Percentiles rank a stretch among this genome's conserved stretches.
Evolutionary conservation across 345 rosid genomes (phyloP).

Genomic region (Luvunga scandens): DNA sequence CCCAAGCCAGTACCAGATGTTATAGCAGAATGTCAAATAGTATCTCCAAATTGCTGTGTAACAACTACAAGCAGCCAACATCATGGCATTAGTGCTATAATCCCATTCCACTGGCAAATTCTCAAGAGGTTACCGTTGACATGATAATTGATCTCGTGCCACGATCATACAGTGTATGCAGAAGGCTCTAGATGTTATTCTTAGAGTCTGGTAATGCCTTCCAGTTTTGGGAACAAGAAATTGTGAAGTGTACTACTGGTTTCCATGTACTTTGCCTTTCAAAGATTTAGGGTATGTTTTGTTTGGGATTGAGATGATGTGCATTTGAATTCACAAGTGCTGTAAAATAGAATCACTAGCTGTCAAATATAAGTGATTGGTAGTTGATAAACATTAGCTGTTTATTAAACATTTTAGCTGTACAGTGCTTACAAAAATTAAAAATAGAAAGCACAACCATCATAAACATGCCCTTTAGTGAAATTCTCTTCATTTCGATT

Average conservation of each 20-base stretch:
- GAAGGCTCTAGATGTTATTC: constrained; percentile 14
- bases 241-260: constrained; percentile 11
- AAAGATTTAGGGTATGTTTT: background rate
- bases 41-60: constrained; percentile 26
- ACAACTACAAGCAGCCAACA: constrained; percentile 22
- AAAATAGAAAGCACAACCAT: background rate
- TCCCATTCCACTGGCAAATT: constrained; percentile 31
- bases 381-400: background rate
- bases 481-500: background rate
- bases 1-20: constrained; percentile 20
- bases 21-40: constrained; percentile 24
- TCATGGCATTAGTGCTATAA: constrained; percentile 11
- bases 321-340: background rate
- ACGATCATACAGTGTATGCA: background rate
- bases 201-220: constrained; percentile 14
- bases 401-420: background rate
- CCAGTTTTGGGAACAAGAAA: constrained; percentile 7
- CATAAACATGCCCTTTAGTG: background rate
- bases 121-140: constrained; percentile 30
- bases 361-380: background rate
- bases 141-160: constrained; percentile 10
- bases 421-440: background rate
- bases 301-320: background rate
- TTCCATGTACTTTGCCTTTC: constrained; percentile 10
- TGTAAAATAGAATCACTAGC: background rate